Base-by-base conservation (phyloP, 495 filamentous ascomycete genomes). In the Parathielavia hyrcaniae region DNA sequence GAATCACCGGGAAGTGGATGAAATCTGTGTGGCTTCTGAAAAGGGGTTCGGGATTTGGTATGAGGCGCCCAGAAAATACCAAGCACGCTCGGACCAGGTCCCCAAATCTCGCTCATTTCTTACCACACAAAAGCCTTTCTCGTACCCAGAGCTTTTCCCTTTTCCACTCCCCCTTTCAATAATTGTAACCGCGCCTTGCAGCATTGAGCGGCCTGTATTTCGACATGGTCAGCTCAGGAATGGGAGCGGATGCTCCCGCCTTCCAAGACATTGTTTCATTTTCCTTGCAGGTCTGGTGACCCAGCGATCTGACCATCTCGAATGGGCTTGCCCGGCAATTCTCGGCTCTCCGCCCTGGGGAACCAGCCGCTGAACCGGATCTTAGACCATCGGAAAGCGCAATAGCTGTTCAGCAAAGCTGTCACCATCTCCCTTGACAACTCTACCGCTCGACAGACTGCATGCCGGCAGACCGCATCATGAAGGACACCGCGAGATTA, bases 271-370 rank as follows among this genome's bases (percentile, higher is more conserved):
- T 20, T 47, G 10, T 41, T 50, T 19, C 16, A 52, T 43, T 30
- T 19, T 53, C 19, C 48, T 20, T 46, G 38, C 34, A 26, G 48
- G 50, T 50, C 58, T 19, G 35, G 52, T 58, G 61, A 64, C 53
- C 58, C 48, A 5, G 14, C 12, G 5, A 57, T 35, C 50, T 23
- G 22, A n/a, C 44, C 54, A 54, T 63, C 65, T 50, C 50, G 30
- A 54, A 38, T 58, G 53, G 54, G 60, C 54, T 30, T 34, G 47
- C 38, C 36, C 70, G 70, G 70, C 70, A 72, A 72, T 72, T 68
- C 61, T 52, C 70, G 70, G 70, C 70, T 71, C 57, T 65, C 45
- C 41, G 58, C 45, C 43, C 55, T 50, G 57, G 48, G 46, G 39
- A 39, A 14, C 7, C 36, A 22, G 55, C 57, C 56, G 40, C 52